These are phyloP conservation scores for Alternaria viburni DNA, from an alignment of 2,329 filamentous ascomycete genomes.

Conservation along the genomic window DNA sequence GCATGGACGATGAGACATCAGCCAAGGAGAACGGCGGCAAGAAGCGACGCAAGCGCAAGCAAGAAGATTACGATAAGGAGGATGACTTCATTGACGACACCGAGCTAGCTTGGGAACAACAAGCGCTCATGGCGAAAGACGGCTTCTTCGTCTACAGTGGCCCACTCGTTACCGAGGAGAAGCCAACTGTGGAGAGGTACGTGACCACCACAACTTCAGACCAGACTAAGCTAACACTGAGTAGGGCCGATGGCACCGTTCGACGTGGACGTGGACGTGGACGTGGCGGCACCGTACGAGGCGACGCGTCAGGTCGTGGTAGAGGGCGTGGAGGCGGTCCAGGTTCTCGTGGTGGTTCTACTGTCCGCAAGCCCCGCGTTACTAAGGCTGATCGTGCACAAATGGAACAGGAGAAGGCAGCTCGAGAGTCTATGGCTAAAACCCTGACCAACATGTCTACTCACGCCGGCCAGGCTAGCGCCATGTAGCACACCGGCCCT, in stretches of 20 bases:
- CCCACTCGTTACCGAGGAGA: slow-evolving; percentile 86
- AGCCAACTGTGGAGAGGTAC: slow-evolving; percentile 69
- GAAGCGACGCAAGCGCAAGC: slow-evolving; percentile 80
- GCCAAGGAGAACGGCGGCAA: slow-evolving; percentile 61
- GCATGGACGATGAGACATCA: slow-evolving; percentile 55
- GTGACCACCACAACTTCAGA: slow-evolving; percentile 22
- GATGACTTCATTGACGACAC: slow-evolving; percentile 85
- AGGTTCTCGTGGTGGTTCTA: slow-evolving; percentile 76
- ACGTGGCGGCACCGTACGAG: slow-evolving; percentile 56
- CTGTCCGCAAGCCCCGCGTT: slow-evolving; percentile 80
- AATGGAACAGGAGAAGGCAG: slow-evolving; percentile 80
- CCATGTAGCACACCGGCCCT: slow-evolving; percentile 8
- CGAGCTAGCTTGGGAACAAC: slow-evolving; percentile 92
- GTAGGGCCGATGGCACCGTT: slow-evolving; percentile 73
- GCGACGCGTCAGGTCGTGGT: slow-evolving; percentile 49
- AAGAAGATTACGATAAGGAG: slow-evolving; percentile 71
- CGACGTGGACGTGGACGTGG: slow-evolving; percentile 69
- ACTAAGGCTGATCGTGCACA: slow-evolving; percentile 85
- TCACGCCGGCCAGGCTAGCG: slow-evolving; percentile 17
- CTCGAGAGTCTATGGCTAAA: slow-evolving; percentile 65
- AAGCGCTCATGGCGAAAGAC: slow-evolving; percentile 90
- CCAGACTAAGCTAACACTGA: slow-evolving; percentile 31
- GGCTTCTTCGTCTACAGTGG: slow-evolving; percentile 99
- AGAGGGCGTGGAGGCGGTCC: slow-evolving; percentile 62
- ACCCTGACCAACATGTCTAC: slow-evolving; percentile 34